Percentiles rank a stretch among this genome's conserved stretches.
Evolutionary conservation across 2,329 filamentous ascomycete genomes (phyloP).

Genomic region (Apiospora koreana): DNA sequence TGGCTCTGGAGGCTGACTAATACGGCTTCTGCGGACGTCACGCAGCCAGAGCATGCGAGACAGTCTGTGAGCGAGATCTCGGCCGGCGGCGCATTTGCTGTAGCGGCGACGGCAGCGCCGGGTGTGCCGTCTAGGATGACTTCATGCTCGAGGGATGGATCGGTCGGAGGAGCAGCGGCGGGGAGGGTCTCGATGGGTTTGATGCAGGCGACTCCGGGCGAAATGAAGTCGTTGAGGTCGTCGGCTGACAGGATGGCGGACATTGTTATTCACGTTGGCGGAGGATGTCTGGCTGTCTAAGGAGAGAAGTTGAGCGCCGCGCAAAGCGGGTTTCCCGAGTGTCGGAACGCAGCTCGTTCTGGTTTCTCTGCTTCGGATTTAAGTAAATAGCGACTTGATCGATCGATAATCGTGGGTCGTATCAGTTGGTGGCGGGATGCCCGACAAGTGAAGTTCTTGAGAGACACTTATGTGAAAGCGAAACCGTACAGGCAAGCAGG

Average conservation of each 20-base stretch:
- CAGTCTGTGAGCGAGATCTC: slow-evolving; percentile 97
- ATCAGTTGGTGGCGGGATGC: background rate
- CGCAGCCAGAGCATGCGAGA: slow-evolving; percentile 94
- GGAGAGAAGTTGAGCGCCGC: background rate
- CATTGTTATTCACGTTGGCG: slow-evolving; percentile 56
- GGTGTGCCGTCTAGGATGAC: slow-evolving; percentile 86
- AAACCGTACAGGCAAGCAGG: background rate
- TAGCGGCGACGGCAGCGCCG: slow-evolving; percentile 51
- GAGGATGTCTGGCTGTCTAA: background rate
- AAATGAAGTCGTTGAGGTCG: slow-evolving; percentile 99
- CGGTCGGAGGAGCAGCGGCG: slow-evolving; percentile 48
- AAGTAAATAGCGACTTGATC: background rate
- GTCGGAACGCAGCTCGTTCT: background rate
- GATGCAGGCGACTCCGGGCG: slow-evolving; percentile 95
- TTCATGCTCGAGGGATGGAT: slow-evolving; percentile 64
- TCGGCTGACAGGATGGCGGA: slow-evolving; percentile 96
- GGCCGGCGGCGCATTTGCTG: slow-evolving; percentile 70
- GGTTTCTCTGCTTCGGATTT: background rate
- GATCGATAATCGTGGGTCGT: background rate
- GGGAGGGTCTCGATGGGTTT: slow-evolving; percentile 95
- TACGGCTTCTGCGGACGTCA: slow-evolving; percentile 97
- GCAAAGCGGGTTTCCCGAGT: background rate
- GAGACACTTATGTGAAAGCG: background rate
- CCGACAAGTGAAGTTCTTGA: background rate
- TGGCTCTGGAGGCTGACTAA: slow-evolving; percentile 94